Evolutionary conservation across 768 basidiomycete species (phyloP), one percentile per base, ranked within the genome.

Genomic region (Rhodotorula sphaerocarpa): DNA sequence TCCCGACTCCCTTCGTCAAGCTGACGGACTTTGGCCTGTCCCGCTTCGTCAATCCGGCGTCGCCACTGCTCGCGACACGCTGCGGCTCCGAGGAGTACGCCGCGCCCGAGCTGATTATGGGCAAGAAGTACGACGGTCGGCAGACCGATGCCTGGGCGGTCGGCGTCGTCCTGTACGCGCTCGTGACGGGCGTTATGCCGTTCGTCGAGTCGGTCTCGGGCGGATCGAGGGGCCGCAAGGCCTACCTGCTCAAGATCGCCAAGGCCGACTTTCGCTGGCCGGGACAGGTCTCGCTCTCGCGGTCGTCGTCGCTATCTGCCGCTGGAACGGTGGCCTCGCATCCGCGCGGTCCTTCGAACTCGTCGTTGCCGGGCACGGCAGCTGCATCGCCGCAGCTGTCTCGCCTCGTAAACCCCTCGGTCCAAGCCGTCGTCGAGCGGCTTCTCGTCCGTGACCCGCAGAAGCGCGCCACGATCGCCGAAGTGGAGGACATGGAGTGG

Each of bases 11-110:
- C 2, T 79, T 90, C 10, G 78, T 91, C 75, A 89, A 90, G 73
- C 79, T 91, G 14, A 86, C 86, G 46, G 90, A 93, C 73, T 93
- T 91, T 71, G 89, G 90, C 11, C 81, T 93, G n/a, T 84, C 88
- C 21, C 80, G 88, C 31, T 89, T 89, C 75, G 83, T 90, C 68
- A 82, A 87, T 70, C 80, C 84, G 20, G 75, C 79, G 7, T 70
- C 77, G 2, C 85, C 85, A 2, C 76, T 83, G 21, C 78, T 91
- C 16, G 79, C 80, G 23, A 91, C 89, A 16, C 82, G 89, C 2
- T 93, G 90, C 74, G 89, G 90, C 10, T 86, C 84, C 33, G 89
- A 93, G 73, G 86, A 85, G 0, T 91, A 91, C 75, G 88, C 89
- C 10, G 88, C 88, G 12, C 86, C 86, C 0, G 86, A 87, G 72